phyloP scores from a whole-genome alignment of 2,329 filamentous ascomycete species.

The Phialophora macrospora region DNA sequence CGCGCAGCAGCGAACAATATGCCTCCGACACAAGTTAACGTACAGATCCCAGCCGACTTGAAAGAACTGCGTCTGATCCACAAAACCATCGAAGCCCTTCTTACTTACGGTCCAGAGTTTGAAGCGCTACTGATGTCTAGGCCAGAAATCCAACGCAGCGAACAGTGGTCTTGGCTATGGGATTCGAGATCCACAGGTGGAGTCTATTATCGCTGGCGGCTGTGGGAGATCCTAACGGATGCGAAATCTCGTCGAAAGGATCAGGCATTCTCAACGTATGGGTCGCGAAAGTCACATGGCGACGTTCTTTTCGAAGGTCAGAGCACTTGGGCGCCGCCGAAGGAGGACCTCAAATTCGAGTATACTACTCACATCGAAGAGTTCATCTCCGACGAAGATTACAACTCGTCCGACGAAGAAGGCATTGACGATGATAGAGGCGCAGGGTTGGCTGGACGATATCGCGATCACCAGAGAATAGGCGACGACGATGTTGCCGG shows the following conservation, averaged over 20 bases:
- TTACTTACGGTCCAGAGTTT: conserved; percentile 82
- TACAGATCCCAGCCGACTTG: conserved; percentile 76
- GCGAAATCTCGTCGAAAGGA: conserved; percentile 45
- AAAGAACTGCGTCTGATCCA: conserved; percentile 83
- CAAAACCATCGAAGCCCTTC: conserved; percentile 78
- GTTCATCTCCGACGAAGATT: conserved; percentile 81
- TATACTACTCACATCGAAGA: conserved; percentile 77
- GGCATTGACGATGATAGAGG: conserved; percentile 58
- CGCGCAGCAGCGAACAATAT: conserved; percentile 45
- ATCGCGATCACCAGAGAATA: conserved; percentile 43
- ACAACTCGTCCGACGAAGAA: conserved; percentile 85
- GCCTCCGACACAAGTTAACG: conserved; percentile 64
- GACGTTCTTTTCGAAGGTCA: conserved; percentile 72
- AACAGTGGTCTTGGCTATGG: conserved; percentile 95
- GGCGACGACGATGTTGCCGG: conserved; percentile 38
- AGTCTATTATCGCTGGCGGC: conserved; percentile 88
- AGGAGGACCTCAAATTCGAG: conserved; percentile 76
- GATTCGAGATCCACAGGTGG: conserved; percentile 78
- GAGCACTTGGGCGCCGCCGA: conserved; percentile 77
- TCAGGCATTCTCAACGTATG: conserved; percentile 23
- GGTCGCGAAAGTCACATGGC: conserved; percentile 43
- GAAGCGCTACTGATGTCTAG: conserved; percentile 91
- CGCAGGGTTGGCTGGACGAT: conserved; percentile 50
- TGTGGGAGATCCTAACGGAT: conserved; percentile 85
- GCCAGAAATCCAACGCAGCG: conserved; percentile 79